phyloP scores from a whole-genome alignment of 106 monocot species.

The Amphibolis antarctica region DNA sequence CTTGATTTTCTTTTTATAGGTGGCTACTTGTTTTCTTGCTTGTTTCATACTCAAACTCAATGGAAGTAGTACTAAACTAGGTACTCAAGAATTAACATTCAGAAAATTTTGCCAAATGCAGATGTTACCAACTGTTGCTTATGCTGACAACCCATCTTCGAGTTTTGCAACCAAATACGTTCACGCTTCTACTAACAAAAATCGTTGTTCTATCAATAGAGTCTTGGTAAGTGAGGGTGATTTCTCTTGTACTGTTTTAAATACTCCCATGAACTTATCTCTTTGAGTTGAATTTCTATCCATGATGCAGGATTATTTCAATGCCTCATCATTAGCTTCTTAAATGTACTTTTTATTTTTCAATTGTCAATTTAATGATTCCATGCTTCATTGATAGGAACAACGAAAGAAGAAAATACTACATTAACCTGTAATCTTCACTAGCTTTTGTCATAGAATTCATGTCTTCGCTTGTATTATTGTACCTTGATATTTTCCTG shows the following conservation, averaged over 20 bases:
- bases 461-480: too few species aligned
- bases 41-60: neutral
- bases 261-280: neutral
- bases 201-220: constrained; percentile 86
- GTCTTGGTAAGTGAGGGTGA: constrained; percentile 56
- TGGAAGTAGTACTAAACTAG: neutral
- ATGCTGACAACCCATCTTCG: constrained; percentile 89
- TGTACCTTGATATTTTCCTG: too few species aligned
- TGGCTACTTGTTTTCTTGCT: neutral
- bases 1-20: neutral
- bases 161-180: constrained; percentile 97
- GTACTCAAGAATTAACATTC: neutral
- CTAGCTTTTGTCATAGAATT: too few species aligned
- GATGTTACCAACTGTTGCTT: constrained; percentile 86
- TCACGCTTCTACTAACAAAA: constrained; percentile 96
- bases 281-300: neutral
- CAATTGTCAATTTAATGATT: neutral
- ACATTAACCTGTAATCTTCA: too few species aligned
- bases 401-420: too few species aligned
- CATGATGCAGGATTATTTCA: neutral
- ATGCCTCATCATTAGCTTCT: neutral
- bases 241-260: neutral
- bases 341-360: neutral
- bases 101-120: constrained; percentile 25
- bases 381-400: neutral